These are phyloP conservation scores for Fraxinus baroniana DNA, from an alignment of 305 asterid species.

Conservation along the genomic window DNA sequence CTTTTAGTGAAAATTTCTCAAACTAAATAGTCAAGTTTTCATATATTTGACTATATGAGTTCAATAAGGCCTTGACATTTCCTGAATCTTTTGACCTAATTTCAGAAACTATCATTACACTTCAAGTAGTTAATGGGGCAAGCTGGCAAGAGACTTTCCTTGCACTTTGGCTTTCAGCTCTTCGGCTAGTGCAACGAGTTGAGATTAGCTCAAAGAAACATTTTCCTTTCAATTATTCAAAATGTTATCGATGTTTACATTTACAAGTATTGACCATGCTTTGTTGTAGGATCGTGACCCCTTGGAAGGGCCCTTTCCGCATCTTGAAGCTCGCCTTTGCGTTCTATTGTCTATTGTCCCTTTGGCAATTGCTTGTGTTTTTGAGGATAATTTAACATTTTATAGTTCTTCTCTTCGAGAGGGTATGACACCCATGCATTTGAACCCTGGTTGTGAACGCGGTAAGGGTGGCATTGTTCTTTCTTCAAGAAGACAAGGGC, in stretches of 20 bases:
- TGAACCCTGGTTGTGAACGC: not conserved
- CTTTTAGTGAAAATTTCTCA: not conserved
- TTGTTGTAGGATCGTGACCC: slow-evolving; percentile 30
- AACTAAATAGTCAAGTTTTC: not conserved
- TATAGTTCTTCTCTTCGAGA: not conserved
- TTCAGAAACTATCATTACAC: slow-evolving; percentile 31
- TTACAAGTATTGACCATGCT: not conserved
- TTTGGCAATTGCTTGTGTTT: slow-evolving; percentile 23
- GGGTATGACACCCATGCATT: not conserved
- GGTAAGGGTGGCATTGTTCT: not conserved
- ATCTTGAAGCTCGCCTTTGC: slow-evolving; percentile 31
- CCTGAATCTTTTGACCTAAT: not conserved
- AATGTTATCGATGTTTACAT: not conserved
- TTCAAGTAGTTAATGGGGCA: slow-evolving; percentile 25
- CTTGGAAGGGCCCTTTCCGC: slow-evolving; percentile 36
- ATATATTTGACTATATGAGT: not conserved
- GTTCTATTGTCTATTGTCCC: slow-evolving; percentile 30
- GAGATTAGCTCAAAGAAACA: slow-evolving; percentile 14
- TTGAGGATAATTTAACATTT: slow-evolving; percentile 12
- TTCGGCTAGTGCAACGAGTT: slow-evolving; percentile 38
- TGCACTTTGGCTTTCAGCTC: slow-evolving; percentile 33
- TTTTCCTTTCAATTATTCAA: not conserved
- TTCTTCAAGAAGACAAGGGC: slow-evolving; percentile 18
- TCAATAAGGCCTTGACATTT: not conserved
- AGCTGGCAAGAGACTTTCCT: slow-evolving; percentile 36